Evolutionary conservation across 768 basidiomycete species (phyloP), one percentile per base, ranked within the genome.

Genomic region (Rhizopogon vesiculosus): DNA sequence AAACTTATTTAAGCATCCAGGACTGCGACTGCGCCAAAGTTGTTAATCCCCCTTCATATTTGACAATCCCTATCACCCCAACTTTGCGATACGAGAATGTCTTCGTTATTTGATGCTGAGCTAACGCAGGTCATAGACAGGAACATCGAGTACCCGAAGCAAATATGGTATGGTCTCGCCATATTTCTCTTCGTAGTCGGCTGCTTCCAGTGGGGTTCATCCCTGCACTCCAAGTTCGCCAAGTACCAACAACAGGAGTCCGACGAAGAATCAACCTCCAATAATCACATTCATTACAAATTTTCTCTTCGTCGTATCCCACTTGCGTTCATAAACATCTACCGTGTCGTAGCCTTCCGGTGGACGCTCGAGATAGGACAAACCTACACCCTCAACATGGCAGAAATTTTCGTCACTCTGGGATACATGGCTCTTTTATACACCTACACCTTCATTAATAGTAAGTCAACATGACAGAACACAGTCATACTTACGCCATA

Each of bases 331-430:
- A 64, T 72, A 35, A 73, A 80, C 12, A 65, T 64, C 7, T 82
- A 82, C 64, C 74, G 76, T 19, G 76, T 82, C 19, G 54, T 77
- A n/a, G 74, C 76, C 7, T 84, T 83, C 61, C 78, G 83, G 13
- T 72, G 70, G 63, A 76, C 73, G 3, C 56, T 83, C 38, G 72
- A 77, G 13, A 68, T 81, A 19, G 80, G 79, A 13, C 65, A 71
- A 55, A 66, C 39, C 56, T 72, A 56, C 62, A 72, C 42, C 69
- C 75, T 48, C 46, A 70, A 44, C n/a, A 51, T 80, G 13, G 68
- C 72, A 1, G 82, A 85, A 50, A 54, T 82, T 3, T 52, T 72
- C 29, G 79, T 83, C 60, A 76, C 78, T 42, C 54, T 72, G 33
- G 67, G 62, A 3, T 85, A 85, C 59, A 66, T 81, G 16, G 67